These are phyloP conservation scores for Xylaria sp. DNA, from an alignment of 2,329 filamentous ascomycete species.

Conservation along the genomic window DNA sequence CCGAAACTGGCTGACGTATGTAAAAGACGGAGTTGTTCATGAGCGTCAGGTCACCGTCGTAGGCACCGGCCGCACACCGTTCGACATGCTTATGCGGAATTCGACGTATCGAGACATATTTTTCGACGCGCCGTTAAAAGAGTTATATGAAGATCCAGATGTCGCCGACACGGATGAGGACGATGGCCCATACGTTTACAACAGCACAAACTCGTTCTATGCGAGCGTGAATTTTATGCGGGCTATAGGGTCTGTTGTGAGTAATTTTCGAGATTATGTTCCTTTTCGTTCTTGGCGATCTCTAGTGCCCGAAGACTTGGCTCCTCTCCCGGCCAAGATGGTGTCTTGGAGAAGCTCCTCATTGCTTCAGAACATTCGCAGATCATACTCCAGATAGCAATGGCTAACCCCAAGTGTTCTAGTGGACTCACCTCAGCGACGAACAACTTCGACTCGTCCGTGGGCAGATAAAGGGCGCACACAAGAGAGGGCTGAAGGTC, in stretches of 20 bases:
- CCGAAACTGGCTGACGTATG: constrained; percentile 65
- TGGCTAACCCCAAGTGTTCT: neutral
- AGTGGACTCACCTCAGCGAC: constrained; percentile 53
- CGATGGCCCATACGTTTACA: constrained; percentile 49
- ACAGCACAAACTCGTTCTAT: constrained; percentile 66
- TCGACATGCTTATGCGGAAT: constrained; percentile 64
- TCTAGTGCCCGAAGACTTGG: neutral
- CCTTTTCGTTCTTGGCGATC: neutral
- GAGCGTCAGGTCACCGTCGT: constrained; percentile 73
- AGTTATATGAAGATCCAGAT: constrained; percentile 52
- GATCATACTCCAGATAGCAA: neutral
- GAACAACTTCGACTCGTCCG: constrained; percentile 55
- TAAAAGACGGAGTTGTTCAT: constrained; percentile 61
- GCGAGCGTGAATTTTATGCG: constrained; percentile 64
- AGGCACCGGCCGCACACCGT: constrained; percentile 72
- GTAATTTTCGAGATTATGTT: neutral
- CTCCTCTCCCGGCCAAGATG: neutral
- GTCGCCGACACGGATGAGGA: constrained; percentile 20
- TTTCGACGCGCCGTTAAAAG: constrained; percentile 71
- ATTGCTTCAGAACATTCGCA: neutral
- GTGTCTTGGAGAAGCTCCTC: neutral
- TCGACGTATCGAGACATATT: constrained; percentile 68
- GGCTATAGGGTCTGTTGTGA: constrained; percentile 58
- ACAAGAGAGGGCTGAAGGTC: constrained; percentile 63
- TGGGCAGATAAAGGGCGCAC: constrained; percentile 56